phyloP scores from a whole-genome alignment of 2,329 filamentous ascomycete genomes.

The Blumeria graminis region DNA sequence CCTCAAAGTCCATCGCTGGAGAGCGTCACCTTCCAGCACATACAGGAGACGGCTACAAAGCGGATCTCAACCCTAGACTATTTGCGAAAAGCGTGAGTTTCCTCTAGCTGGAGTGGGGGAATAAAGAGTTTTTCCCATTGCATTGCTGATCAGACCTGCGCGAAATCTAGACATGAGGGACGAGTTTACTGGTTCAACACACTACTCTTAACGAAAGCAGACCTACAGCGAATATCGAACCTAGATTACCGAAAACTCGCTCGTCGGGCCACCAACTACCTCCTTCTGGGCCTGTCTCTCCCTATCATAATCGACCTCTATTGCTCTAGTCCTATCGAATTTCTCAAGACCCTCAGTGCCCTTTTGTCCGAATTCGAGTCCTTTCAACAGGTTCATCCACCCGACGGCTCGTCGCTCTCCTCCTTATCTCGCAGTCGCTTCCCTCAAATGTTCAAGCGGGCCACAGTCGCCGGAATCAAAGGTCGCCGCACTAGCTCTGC shows the following conservation, averaged over 20 bases:
- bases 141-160: too few relatives aligned
- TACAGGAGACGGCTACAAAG: slow-evolving; percentile 75
- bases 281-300: slow-evolving; percentile 76
- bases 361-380: slow-evolving; percentile 81
- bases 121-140: too few relatives aligned
- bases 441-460: slow-evolving; percentile 59
- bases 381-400: slow-evolving; percentile 68
- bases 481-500: slow-evolving; percentile 31
- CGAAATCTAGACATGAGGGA: slow-evolving; percentile 50
- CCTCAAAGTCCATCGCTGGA: slow-evolving; percentile 15
- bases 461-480: slow-evolving; percentile 26
- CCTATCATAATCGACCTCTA: slow-evolving; percentile 77
- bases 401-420: slow-evolving; percentile 46
- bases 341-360: slow-evolving; percentile 63
- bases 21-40: slow-evolving; percentile 25
- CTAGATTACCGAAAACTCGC: slow-evolving; percentile 67
- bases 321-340: slow-evolving; percentile 55
- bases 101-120: too few relatives aligned
- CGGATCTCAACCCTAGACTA: slow-evolving; percentile 88
- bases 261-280: slow-evolving; percentile 77
- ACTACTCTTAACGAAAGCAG: slow-evolving; percentile 63
- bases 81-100: slow-evolving; percentile 61
- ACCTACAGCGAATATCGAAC: slow-evolving; percentile 62
- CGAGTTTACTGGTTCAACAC: slow-evolving; percentile 98
- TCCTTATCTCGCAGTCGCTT: slow-evolving; percentile 58